A percentile compares a stretch with the other conserved stretches of the same genome.
Evolutionary conservation across 2,329 filamentous ascomycete genomes (phyloP).

Genomic region (Rhynchosporium agropyri): DNA sequence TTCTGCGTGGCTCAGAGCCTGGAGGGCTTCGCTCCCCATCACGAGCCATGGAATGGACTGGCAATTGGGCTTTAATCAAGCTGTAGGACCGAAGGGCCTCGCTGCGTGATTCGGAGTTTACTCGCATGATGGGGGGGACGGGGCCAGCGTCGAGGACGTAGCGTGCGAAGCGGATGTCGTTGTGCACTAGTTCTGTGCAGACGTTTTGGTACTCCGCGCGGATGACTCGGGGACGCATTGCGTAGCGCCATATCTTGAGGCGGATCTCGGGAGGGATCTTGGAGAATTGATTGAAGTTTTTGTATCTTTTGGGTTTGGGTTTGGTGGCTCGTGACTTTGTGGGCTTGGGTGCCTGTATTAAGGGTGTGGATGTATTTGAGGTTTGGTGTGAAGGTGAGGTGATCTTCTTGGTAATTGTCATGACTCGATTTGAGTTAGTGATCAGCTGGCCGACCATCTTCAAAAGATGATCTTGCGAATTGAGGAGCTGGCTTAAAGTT

Average conservation of each 20-base stretch:
- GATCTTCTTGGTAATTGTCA: neutral
- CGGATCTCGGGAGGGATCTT: constrained; percentile 27
- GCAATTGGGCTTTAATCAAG: constrained; percentile 13
- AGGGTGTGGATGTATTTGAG: neutral
- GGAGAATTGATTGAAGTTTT: constrained; percentile 19
- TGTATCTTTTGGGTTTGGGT: constrained; percentile 20
- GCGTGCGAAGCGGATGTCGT: neutral
- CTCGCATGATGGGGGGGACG: constrained; percentile 20
- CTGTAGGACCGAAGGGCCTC: constrained; percentile 23
- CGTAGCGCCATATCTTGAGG: constrained; percentile 21
- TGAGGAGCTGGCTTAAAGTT: neutral
- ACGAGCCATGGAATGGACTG: neutral
- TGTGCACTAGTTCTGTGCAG: neutral
- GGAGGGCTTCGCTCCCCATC: constrained; percentile 10
- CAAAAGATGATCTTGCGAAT: neutral
- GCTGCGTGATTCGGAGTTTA: constrained; percentile 22
- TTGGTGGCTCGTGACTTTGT: neutral
- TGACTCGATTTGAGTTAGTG: neutral
- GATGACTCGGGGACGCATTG: constrained; percentile 24
- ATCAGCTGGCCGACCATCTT: neutral
- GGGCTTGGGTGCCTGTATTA: neutral
- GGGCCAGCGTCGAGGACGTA: constrained; percentile 21
- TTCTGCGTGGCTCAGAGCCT: neutral
- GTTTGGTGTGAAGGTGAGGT: neutral
- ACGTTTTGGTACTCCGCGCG: constrained; percentile 19